Conservation (phyloP, 805 yeast species). For the Wickerhamia fluorescens region DNA sequence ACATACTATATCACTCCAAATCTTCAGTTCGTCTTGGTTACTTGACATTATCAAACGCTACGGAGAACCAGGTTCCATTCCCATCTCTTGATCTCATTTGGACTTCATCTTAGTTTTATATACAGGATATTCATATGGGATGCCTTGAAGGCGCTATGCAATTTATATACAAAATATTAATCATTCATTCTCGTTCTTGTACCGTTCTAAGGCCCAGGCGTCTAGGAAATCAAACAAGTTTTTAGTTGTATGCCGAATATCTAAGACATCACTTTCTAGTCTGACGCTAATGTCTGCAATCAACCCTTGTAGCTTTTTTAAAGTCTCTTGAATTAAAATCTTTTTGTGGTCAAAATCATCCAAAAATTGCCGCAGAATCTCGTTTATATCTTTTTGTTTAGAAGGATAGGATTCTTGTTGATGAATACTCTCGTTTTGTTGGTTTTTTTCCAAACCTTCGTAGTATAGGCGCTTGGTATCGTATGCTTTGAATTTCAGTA, state of each 20-base stretch:
- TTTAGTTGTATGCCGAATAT: slow-evolving; percentile 13
- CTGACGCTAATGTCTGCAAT: slow-evolving; percentile 30
- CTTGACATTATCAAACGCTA: slow-evolving; percentile 1
- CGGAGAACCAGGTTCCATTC: background rate
- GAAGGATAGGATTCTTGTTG: too few species aligned
- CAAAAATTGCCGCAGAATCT: slow-evolving; percentile 2
- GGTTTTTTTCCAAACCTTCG: slow-evolving; percentile 1
- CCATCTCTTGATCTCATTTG: too few species aligned
- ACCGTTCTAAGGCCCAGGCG: slow-evolving; percentile 13
- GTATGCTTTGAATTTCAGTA: slow-evolving; percentile 8
- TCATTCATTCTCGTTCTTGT: background rate
- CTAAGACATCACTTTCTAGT: slow-evolving; percentile 24
- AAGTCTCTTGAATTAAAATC: slow-evolving; percentile 1
- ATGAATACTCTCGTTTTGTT: too few species aligned
- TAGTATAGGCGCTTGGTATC: slow-evolving; percentile 2
- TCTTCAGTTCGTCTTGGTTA: slow-evolving; percentile 5
- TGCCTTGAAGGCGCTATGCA: too few species aligned
- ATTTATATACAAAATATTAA: too few species aligned
- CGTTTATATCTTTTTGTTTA: slow-evolving; percentile 4
- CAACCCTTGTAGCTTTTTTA: slow-evolving; percentile 17
- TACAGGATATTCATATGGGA: too few species aligned
- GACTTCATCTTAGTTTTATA: too few species aligned
- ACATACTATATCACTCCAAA: slow-evolving; percentile 9
- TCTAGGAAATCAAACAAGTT: slow-evolving; percentile 19
- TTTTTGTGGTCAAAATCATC: slow-evolving; percentile 1